Evolutionary conservation across 1,139 yeast genomes (phyloP).

Genomic region (Geotrichum aggregatum): DNA sequence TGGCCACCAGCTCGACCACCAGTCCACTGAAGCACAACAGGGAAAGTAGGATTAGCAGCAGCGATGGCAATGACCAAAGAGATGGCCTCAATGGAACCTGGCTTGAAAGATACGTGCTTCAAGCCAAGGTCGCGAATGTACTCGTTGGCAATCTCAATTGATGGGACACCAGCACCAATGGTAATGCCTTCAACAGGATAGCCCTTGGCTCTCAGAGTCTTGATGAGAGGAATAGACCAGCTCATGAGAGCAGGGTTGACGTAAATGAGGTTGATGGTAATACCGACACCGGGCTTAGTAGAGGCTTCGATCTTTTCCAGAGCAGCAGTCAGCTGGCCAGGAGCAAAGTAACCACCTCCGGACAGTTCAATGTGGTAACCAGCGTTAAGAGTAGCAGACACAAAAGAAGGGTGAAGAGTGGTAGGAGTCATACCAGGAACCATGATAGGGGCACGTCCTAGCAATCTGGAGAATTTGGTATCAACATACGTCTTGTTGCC

Average conservation of each 20-base stretch:
- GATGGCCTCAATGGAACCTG: conserved; percentile 94
- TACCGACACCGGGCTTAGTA: conserved; percentile 79
- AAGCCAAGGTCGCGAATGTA: conserved; percentile 88
- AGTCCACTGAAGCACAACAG: conserved; percentile 97
- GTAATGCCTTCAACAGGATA: conserved; percentile 95
- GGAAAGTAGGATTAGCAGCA: conserved; percentile 92
- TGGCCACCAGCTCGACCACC: conserved; percentile 99
- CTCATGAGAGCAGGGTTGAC: conserved; percentile 97
- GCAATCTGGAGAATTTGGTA: conserved; percentile 85
- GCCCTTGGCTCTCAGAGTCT: conserved; percentile 80
- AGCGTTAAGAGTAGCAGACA: conserved; percentile 87
- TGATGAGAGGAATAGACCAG: conserved; percentile 97
- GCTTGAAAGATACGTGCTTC: conserved; percentile 93
- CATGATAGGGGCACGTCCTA: conserved; percentile 94
- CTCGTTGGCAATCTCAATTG: conserved; percentile 93
- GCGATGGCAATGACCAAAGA: conserved; percentile 85
- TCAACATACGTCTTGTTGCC: conserved; percentile 66
- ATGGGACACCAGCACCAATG: conserved; percentile 99
- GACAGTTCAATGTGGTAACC: conserved; percentile 97
- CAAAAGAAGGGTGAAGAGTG: conserved; percentile 90
- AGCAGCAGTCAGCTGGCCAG: conserved; percentile 67
- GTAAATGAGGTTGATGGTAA: conserved; percentile 86
- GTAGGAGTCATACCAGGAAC: conserved; percentile 99
- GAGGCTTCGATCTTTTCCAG: conserved; percentile 56
- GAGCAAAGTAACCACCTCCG: conserved; percentile 94